Evolutionary conservation across 2,329 filamentous ascomycete genomes (phyloP).

Genomic region (Alternaria burnsii): DNA sequence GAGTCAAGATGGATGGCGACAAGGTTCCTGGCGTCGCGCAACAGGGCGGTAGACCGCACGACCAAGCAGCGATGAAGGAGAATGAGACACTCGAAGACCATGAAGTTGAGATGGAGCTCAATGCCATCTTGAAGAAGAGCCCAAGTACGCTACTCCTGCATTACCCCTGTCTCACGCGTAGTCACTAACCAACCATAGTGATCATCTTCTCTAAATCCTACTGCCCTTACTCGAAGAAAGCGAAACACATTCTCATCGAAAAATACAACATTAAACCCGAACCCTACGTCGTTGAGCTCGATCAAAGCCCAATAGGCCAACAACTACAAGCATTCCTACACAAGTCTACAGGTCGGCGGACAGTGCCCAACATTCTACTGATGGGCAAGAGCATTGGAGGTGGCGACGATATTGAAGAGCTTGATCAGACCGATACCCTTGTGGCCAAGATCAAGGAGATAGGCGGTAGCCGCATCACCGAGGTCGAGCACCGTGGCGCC

Average conservation of each 20-base stretch:
- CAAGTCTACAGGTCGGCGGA: slow-evolving; percentile 79
- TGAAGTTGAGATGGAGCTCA: slow-evolving; percentile 75
- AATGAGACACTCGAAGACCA: slow-evolving; percentile 66
- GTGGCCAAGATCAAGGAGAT: slow-evolving; percentile 75
- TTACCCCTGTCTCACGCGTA: background rate
- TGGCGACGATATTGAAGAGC: slow-evolving; percentile 80
- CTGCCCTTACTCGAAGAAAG: slow-evolving; percentile 84
- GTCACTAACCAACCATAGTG: slow-evolving; percentile 62
- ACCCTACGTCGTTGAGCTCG: slow-evolving; percentile 90
- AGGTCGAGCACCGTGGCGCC: slow-evolving; percentile 33
- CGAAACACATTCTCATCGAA: slow-evolving; percentile 84
- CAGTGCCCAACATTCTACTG: slow-evolving; percentile 91
- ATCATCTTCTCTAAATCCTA: slow-evolving; percentile 97
- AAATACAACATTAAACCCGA: slow-evolving; percentile 83
- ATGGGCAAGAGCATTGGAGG: slow-evolving; percentile 90
- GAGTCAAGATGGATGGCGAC: slow-evolving; percentile 58
- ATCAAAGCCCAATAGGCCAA: slow-evolving; percentile 77
- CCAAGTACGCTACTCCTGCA: slow-evolving; percentile 68
- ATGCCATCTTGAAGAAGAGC: slow-evolving; percentile 80
- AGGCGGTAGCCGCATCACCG: slow-evolving; percentile 71
- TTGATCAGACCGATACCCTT: slow-evolving; percentile 71
- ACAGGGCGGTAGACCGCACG: slow-evolving; percentile 53
- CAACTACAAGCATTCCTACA: slow-evolving; percentile 75
- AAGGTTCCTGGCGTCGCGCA: slow-evolving; percentile 54
- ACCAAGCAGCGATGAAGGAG: slow-evolving; percentile 53